A percentile compares a stretch with the other conserved stretches of the same genome.
These are phyloP conservation scores for Hanseniaspora mollemarum DNA, from an alignment of 805 yeast species.

Conservation along the genomic window DNA sequence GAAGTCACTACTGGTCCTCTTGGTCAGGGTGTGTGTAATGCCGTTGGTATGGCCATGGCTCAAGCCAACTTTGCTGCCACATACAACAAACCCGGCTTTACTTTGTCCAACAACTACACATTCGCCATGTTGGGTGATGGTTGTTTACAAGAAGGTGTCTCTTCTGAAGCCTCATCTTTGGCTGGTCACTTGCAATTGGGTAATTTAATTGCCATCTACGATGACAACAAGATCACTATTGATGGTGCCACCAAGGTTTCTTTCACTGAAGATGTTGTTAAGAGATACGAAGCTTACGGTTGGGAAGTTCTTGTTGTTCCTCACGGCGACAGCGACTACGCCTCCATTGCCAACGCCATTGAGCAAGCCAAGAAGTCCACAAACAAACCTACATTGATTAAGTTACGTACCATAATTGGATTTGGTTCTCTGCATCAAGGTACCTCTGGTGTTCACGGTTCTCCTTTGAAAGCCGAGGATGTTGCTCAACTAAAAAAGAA, in stretches of 20 bases:
- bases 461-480: conserved; percentile 91
- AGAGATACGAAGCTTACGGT: conserved; percentile 82
- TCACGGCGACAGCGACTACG: conserved; percentile 71
- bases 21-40: conserved; percentile 95
- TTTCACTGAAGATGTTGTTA: conserved; percentile 82
- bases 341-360: conserved; percentile 60
- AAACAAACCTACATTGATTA: conserved; percentile 82
- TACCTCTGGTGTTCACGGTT: conserved; percentile 87
- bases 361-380: conserved; percentile 63
- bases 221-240: conserved; percentile 91
- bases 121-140: conserved; percentile 90
- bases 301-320: conserved; percentile 75
- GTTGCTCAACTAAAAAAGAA: conserved; percentile 70
- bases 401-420: conserved; percentile 85
- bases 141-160: conserved; percentile 95
- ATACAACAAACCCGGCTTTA: conserved; percentile 77
- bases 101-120: conserved; percentile 62
- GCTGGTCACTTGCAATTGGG: conserved; percentile 94
- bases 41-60: conserved; percentile 94
- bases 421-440: conserved; percentile 80
- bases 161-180: conserved; percentile 84
- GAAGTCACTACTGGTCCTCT: conserved; percentile 98
- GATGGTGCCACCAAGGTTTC: conserved; percentile 86
- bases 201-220: conserved; percentile 90
- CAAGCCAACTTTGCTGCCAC: conserved; percentile 84